Percentiles rank a stretch among this genome's conserved stretches.
Evolutionary conservation across 495 filamentous ascomycete species (phyloP).

Genomic region (Immersiella caudata): DNA sequence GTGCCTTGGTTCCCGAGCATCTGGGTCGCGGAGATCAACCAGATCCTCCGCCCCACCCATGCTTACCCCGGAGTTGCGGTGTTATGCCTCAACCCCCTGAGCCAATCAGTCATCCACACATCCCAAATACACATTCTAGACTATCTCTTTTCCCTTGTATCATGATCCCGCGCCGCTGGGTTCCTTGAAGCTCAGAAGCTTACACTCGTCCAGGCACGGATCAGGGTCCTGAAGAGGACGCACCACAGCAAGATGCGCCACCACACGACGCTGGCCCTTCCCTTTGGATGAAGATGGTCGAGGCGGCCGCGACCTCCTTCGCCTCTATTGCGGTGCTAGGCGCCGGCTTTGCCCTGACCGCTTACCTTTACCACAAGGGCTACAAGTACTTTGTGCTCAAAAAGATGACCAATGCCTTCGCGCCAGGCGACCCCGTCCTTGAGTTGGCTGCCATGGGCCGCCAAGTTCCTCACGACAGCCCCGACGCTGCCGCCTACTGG

Average conservation of each 20-base stretch:
- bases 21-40: constrained; percentile 2
- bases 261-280: constrained; percentile 39
- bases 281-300: constrained; percentile 72
- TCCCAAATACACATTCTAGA: not conserved
- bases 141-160: not conserved
- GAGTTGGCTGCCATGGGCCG: constrained; percentile 78
- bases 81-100: not conserved
- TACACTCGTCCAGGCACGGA: constrained; percentile 8
- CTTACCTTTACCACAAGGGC: constrained; percentile 81
- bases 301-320: constrained; percentile 81
- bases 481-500: constrained; percentile 72
- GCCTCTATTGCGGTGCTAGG: constrained; percentile 85
- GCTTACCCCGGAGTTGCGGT: not conserved
- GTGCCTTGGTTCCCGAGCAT: not conserved
- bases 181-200: not conserved
- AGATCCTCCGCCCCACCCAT: not conserved
- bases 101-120: not conserved
- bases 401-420: constrained; percentile 94
- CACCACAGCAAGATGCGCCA: constrained; percentile 9
- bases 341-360: constrained; percentile 67
- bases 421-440: constrained; percentile 87
- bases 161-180: not conserved
- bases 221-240: not conserved
- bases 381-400: constrained; percentile 87
- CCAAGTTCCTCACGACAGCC: constrained; percentile 50